A percentile compares a stretch with the other conserved stretches of the same genome.
phyloP scores from a whole-genome alignment of 2,329 filamentous ascomycete species.

The Aspergillus carbonarius region DNA sequence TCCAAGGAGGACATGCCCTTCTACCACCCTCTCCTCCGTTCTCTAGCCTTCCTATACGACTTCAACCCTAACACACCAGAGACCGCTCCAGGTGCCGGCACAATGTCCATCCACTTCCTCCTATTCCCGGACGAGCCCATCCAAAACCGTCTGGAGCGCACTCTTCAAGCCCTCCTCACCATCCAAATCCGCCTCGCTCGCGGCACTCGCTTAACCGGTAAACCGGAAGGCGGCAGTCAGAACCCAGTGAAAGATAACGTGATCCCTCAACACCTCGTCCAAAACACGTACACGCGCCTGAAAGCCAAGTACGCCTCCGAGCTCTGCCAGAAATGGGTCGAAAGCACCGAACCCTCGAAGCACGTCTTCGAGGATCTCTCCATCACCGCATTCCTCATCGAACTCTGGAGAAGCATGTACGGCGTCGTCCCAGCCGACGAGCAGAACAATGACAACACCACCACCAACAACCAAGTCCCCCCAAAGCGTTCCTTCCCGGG shows the following conservation, averaged over 20 bases:
- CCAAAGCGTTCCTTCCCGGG: slow-evolving; percentile 64
- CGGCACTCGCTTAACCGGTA: slow-evolving; percentile 19
- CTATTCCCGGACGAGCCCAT: slow-evolving; percentile 46
- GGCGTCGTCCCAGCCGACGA: slow-evolving; percentile 26
- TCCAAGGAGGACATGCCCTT: slow-evolving; percentile 68
- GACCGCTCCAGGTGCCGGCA: slow-evolving; percentile 32
- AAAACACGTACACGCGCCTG: slow-evolving; percentile 76
- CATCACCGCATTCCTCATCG: slow-evolving; percentile 89
- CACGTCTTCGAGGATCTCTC: slow-evolving; percentile 93
- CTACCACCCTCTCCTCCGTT: slow-evolving; percentile 78
- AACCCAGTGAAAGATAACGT: slow-evolving; percentile 85
- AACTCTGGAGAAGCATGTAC: slow-evolving; percentile 89
- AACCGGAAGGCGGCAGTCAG: slow-evolving; percentile 52
- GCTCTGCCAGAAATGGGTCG: slow-evolving; percentile 76
- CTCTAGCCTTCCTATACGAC: slow-evolving; percentile 73
- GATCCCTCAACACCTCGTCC: slow-evolving; percentile 72
- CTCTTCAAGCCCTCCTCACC: slow-evolving; percentile 36
- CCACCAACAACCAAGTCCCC: not conserved
- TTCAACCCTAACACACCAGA: slow-evolving; percentile 25
- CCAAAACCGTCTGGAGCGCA: slow-evolving; percentile 39
- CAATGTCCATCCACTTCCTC: slow-evolving; percentile 53
- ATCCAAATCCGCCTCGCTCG: slow-evolving; percentile 39
- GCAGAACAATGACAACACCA: not conserved
- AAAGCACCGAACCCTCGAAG: slow-evolving; percentile 82
- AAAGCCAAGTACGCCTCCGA: slow-evolving; percentile 74